Conservation (phyloP, 2,329 filamentous ascomycete genomes). For the Fonsecaea multimorphosa region DNA sequence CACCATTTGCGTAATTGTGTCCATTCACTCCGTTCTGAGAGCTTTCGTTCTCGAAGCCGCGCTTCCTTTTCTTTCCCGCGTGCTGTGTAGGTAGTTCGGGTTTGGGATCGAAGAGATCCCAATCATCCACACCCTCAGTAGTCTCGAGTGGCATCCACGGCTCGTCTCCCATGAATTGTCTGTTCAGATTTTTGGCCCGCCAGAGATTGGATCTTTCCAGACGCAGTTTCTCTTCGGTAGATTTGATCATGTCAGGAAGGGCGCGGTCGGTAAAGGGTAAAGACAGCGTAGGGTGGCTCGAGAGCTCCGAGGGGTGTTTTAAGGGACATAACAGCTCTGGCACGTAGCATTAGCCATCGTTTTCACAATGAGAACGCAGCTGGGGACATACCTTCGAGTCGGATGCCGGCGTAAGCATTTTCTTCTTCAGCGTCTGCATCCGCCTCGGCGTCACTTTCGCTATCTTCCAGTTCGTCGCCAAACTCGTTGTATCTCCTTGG, state of each 20-base stretch:
- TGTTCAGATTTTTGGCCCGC: conserved; percentile 64
- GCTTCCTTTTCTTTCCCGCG: conserved; percentile 35
- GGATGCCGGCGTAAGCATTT: conserved; percentile 65
- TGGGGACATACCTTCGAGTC: conserved; percentile 57
- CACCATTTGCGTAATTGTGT: conserved; percentile 17
- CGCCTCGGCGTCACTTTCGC: conserved; percentile 64
- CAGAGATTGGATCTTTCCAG: conserved; percentile 63
- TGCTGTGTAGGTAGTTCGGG: conserved; percentile 20
- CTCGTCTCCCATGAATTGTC: conserved; percentile 65
- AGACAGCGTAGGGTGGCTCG: conserved; percentile 64
- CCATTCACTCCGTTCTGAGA: conserved; percentile 32
- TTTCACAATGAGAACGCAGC: conserved; percentile 4
- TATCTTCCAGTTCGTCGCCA: conserved; percentile 65
- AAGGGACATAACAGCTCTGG: conserved; percentile 66
- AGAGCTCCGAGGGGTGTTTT: conserved; percentile 66
- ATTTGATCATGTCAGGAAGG: conserved; percentile 62
- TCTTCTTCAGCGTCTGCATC: conserved; percentile 64
- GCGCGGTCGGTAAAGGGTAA: conserved; percentile 65
- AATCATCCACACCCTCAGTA: conserved; percentile 59
- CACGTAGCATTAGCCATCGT: conserved; percentile 11
- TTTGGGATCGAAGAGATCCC: conserved; percentile 53
- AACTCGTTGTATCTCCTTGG: conserved; percentile 68
- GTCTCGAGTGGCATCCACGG: conserved; percentile 63
- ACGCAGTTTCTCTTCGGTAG: conserved; percentile 63
- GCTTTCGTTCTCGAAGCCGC: conserved; percentile 20